These are phyloP conservation scores for Bipolaris bicolor DNA, from an alignment of 2,329 filamentous ascomycete species.

Conservation along the genomic window DNA sequence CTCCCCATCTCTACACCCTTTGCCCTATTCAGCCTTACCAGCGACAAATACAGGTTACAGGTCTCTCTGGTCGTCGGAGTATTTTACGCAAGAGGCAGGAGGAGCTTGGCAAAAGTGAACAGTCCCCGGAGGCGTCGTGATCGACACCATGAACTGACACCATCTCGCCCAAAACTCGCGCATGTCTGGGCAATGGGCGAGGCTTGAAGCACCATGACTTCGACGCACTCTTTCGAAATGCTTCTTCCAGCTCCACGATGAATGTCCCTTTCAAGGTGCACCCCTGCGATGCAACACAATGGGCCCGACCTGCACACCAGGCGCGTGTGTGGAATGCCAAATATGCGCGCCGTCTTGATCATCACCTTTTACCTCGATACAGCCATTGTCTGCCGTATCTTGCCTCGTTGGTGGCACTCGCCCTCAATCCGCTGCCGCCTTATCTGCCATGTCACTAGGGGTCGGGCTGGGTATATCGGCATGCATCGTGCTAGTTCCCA, in stretches of 20 bases:
- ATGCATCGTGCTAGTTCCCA: conserved; percentile 30
- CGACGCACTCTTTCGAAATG: neutral
- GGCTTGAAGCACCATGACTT: conserved; percentile 7
- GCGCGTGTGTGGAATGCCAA: neutral
- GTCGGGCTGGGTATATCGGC: conserved; percentile 35
- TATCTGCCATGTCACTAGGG: conserved; percentile 36
- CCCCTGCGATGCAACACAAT: neutral
- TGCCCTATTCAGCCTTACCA: conserved; percentile 1
- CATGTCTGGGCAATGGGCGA: conserved; percentile 6
- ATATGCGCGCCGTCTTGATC: neutral
- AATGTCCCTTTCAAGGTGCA: neutral
- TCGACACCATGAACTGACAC: conserved; percentile 13
- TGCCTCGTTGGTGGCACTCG: conserved; percentile 8
- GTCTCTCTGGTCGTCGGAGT: conserved; percentile 10
- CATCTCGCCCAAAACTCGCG: conserved; percentile 11
- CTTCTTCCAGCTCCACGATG: neutral
- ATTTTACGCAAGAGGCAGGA: conserved; percentile 20
- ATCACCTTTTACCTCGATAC: neutral
- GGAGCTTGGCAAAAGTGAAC: neutral
- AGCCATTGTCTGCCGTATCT: conserved; percentile 3
- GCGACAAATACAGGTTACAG: neutral
- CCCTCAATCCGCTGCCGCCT: conserved; percentile 26
- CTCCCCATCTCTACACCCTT: neutral
- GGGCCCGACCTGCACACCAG: neutral
- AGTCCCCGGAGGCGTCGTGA: conserved; percentile 7